Conservation (phyloP, 1,284 basidiomycete genomes). For the Apiotrichum laibachii region DNA sequence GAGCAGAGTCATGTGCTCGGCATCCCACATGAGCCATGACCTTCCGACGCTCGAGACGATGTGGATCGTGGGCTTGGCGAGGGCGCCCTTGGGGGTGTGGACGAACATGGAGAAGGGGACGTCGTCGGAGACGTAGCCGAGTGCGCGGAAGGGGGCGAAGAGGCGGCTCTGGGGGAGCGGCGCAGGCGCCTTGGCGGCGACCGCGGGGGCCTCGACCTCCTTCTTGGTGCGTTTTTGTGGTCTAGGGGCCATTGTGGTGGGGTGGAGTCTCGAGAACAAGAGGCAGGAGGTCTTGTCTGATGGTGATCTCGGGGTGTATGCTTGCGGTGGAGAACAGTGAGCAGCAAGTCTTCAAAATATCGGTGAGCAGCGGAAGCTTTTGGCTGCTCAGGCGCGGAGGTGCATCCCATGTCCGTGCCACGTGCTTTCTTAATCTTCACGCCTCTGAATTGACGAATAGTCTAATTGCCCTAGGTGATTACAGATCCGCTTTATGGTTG, state of each 20-base stretch:
- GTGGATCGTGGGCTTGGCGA: constrained; percentile 74
- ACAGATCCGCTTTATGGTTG: no score
- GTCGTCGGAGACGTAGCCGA: constrained; percentile 88
- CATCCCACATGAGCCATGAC: constrained; percentile 96
- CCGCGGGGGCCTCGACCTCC: constrained; percentile 1
- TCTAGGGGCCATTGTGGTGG: constrained; percentile 14
- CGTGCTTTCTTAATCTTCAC: no score
- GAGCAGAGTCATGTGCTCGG: constrained; percentile 82
- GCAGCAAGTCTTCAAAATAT: constrained; percentile 1
- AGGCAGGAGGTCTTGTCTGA: not conserved
- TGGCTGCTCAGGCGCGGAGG: not conserved
- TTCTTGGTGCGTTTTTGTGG: constrained; percentile 22
- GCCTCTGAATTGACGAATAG: no score
- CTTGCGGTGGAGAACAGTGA: not conserved
- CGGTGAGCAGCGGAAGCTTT: not conserved
- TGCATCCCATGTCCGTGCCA: no score
- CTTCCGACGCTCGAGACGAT: constrained; percentile 84
- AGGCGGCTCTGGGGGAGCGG: constrained; percentile 53
- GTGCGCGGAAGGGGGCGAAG: constrained; percentile 91
- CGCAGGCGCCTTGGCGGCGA: not conserved
- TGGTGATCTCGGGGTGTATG: not conserved
- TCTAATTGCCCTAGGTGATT: no score
- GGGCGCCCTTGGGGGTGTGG: constrained; percentile 79
- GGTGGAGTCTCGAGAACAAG: not conserved
- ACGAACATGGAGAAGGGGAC: constrained; percentile 87